A percentile compares a stretch with the other conserved stretches of the same genome.
Conservation (phyloP, 805 yeast species). For the Trichomonascus vanleenenianus region DNA sequence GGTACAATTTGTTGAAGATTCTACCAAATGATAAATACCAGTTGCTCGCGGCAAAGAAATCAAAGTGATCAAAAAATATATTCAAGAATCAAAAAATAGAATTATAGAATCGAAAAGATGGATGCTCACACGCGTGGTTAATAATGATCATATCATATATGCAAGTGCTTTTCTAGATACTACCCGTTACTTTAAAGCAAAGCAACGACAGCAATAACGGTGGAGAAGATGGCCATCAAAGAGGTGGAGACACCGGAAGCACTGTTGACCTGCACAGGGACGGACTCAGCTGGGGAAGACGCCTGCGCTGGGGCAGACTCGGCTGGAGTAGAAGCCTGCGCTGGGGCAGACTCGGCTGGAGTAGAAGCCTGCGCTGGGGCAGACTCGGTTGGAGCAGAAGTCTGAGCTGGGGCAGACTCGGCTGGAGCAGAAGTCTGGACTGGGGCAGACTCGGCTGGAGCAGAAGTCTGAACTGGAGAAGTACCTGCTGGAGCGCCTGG, state of each 20-base stretch:
- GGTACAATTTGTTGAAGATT: no score
- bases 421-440: constrained; percentile 3
- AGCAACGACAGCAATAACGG: constrained; percentile 1
- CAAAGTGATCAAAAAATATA: no score
- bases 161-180: no score
- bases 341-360: constrained; percentile 1
- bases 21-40: no score
- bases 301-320: neutral
- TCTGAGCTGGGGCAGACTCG: constrained; percentile 6
- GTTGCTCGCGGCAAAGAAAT: no score
- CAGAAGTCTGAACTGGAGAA: neutral
- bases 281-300: neutral
- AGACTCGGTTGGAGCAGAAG: neutral
- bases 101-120: no score
- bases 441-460: constrained; percentile 3
- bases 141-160: no score
- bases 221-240: neutral
- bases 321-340: constrained; percentile 6
- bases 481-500: neutral
- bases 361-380: neutral
- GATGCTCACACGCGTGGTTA: no score
- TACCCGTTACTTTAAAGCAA: neutral
- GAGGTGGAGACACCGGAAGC: constrained; percentile 1
- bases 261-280: neutral
- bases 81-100: no score